These are phyloP conservation scores for Plectranthus barbatus DNA, from an alignment of 257 asterid genomes.

Conservation along the genomic window DNA sequence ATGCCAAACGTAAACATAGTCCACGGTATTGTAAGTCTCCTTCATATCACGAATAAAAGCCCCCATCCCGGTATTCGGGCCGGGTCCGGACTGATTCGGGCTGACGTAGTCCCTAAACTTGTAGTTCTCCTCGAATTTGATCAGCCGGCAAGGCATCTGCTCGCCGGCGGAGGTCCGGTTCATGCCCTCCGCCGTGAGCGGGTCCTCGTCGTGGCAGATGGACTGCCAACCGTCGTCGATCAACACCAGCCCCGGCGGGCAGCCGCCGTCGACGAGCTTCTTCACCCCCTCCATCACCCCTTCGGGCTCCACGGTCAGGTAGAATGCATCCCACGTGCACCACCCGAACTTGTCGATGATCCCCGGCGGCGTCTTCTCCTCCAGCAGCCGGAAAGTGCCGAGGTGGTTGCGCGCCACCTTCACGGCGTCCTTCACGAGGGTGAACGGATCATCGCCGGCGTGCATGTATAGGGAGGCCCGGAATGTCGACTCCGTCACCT, in stretches of 20 bases:
- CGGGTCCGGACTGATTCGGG: constrained; percentile 33
- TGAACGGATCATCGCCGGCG: constrained; percentile 67
- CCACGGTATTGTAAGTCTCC: constrained; percentile 49
- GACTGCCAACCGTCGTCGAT: constrained; percentile 97
- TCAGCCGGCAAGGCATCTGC: constrained; percentile 91
- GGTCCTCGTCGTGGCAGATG: constrained; percentile 89
- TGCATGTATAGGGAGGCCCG: constrained; percentile 65
- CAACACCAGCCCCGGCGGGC: constrained; percentile 86
- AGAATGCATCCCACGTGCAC: constrained; percentile 99
- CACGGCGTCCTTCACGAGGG: constrained; percentile 67
- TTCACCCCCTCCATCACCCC: constrained; percentile 81
- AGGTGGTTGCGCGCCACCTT: constrained; percentile 70
- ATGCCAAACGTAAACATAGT: constrained; percentile 87
- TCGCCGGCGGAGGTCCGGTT: constrained; percentile 88
- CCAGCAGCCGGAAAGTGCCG: constrained; percentile 61
- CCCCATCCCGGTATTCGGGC: constrained; percentile 63
- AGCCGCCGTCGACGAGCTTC: constrained; percentile 81
- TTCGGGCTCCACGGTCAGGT: constrained; percentile 80
- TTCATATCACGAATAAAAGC: constrained; percentile 71
- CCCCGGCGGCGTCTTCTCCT: constrained; percentile 88
- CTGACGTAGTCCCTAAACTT: constrained; percentile 69
- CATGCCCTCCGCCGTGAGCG: constrained; percentile 62
- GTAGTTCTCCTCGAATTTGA: constrained; percentile 64
- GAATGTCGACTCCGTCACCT: constrained; percentile 40
- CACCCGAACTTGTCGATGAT: constrained; percentile 94